These are phyloP conservation scores for Kingdonia uniflora DNA, from an alignment of 164 flowering plant genomes.

Conservation along the genomic window DNA sequence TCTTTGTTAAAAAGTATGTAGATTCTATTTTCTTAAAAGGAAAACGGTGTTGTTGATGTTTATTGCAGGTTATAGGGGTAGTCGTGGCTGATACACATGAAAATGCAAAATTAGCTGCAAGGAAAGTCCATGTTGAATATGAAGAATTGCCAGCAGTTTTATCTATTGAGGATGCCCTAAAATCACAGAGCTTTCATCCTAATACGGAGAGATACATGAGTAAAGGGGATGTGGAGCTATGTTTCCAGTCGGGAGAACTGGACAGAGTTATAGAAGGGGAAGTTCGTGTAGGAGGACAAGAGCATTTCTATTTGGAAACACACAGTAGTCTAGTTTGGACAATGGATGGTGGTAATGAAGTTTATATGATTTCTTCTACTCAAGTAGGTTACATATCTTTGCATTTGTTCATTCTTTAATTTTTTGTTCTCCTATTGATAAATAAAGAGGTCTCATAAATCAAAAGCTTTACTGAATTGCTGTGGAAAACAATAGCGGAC, in stretches of 20 bases:
- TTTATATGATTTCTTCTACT: constrained; percentile 92
- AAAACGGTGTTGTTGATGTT: background rate
- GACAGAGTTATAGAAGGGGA: constrained; percentile 76
- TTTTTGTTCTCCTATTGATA: no score
- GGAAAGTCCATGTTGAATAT: constrained; percentile 62
- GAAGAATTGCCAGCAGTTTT: constrained; percentile 79
- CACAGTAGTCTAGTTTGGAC: constrained; percentile 73
- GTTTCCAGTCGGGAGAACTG: constrained; percentile 63
- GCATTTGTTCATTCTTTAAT: no score
- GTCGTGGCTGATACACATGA: constrained; percentile 95
- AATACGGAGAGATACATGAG: constrained; percentile 44
- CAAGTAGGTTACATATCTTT: constrained; percentile 40
- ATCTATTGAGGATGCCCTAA: constrained; percentile 69
- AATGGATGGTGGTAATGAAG: constrained; percentile 81
- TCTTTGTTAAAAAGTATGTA: no score
- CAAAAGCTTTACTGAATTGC: no score
- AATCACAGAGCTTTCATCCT: constrained; percentile 61
- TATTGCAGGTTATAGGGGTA: constrained; percentile 66
- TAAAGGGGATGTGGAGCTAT: constrained; percentile 78
- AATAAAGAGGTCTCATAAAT: no score
- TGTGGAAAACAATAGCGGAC: no score
- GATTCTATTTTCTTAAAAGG: no score
- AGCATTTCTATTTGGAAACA: constrained; percentile 93
- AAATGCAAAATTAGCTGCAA: constrained; percentile 79
- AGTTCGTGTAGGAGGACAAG: constrained; percentile 88